Evolutionary conservation across 306 rosid genomes (phyloP).

Genomic region (Leucaena leucocephala): DNA sequence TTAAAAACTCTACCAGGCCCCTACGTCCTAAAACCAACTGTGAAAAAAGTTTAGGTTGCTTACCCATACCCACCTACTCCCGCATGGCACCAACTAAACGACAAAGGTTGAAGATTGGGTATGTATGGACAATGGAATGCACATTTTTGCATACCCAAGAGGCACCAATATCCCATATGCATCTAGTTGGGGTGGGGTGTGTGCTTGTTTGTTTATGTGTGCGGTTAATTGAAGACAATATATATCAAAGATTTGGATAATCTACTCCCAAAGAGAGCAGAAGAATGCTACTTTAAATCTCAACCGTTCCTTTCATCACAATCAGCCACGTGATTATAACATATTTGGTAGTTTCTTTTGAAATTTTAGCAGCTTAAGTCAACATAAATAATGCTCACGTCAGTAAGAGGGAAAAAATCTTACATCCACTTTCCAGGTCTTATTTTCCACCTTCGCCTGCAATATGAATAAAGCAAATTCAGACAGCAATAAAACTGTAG

Average conservation of each 20-base stretch:
- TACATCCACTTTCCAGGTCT: constrained; percentile 95
- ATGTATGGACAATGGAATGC: background rate
- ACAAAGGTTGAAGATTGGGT: background rate
- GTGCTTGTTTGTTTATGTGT: background rate
- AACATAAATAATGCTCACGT: background rate
- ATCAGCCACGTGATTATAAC: background rate
- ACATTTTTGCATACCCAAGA: background rate
- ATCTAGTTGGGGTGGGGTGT: background rate
- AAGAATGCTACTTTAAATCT: background rate
- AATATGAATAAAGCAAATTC: constrained; percentile 27
- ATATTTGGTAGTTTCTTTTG: background rate
- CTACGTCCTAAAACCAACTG: background rate
- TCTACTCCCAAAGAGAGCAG: background rate
- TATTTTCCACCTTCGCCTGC: constrained; percentile 94
- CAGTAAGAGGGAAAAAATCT: constrained; percentile 43
- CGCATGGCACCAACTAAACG: background rate
- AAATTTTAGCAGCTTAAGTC: background rate
- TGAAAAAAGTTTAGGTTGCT: background rate
- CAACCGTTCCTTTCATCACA: background rate
- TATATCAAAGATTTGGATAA: background rate
- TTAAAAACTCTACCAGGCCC: background rate
- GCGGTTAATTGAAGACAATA: constrained; percentile 15
- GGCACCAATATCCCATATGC: background rate
- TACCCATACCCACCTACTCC: background rate
- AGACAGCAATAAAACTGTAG: background rate